Conservation (phyloP, 306 rosid genomes). For the Urtica urens region DNA sequence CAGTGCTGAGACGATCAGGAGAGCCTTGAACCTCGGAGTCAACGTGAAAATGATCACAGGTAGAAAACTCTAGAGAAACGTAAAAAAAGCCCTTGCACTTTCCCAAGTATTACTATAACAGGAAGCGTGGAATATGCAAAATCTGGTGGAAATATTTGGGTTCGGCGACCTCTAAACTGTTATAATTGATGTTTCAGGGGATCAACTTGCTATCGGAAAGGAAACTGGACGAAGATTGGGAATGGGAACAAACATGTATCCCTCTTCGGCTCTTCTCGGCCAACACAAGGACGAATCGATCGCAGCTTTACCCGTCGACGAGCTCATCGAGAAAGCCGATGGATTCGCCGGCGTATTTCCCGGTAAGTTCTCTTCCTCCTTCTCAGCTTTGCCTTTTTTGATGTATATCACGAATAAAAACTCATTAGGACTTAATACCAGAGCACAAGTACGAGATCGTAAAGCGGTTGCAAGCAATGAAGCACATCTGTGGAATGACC, state of each 20-base stretch:
- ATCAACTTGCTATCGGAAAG: conserved; percentile 95
- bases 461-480: conserved; percentile 96
- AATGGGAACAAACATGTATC: conserved; percentile 99
- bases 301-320: conserved; percentile 80
- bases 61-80: too few species aligned
- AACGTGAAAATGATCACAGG: conserved; percentile 98
- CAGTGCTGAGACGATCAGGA: conserved; percentile 93
- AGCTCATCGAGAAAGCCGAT: conserved; percentile 90
- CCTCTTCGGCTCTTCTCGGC: conserved; percentile 92
- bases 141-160: too few species aligned
- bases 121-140: too few species aligned
- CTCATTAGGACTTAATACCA: conserved; percentile 22
- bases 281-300: conserved; percentile 90
- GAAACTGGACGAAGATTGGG: conserved; percentile 99
- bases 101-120: too few species aligned
- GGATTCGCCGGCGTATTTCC: conserved; percentile 99
- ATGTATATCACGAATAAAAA: conserved; percentile 16
- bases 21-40: conserved; percentile 97
- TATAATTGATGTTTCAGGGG: conserved; percentile 40
- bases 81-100: too few species aligned
- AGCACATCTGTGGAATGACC: conserved; percentile 98
- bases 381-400: conserved; percentile 3
- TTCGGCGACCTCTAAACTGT: too few species aligned
- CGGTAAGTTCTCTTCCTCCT: conserved; percentile 36
- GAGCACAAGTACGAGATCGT: conserved; percentile 99